These are phyloP conservation scores for Sphaerostilbella broomeana DNA, from an alignment of 2,329 filamentous ascomycete species.

Conservation along the genomic window DNA sequence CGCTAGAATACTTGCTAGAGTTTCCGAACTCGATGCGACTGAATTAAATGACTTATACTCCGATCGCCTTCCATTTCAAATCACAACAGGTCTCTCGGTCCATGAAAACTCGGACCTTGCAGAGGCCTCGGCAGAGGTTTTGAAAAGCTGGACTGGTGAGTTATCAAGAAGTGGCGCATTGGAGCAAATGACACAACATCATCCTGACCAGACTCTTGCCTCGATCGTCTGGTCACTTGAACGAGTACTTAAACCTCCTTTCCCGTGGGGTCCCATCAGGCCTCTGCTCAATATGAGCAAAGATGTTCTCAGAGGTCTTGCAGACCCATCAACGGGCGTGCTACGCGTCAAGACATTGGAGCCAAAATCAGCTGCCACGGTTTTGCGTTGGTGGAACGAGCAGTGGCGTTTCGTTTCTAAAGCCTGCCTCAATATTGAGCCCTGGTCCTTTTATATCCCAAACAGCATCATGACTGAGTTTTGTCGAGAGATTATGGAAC, in stretches of 20 bases:
- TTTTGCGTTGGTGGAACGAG: conserved; percentile 74
- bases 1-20: conserved; percentile 66
- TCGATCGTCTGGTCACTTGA: conserved; percentile 39
- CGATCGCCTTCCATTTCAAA: conserved; percentile 60
- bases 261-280: conserved; percentile 51
- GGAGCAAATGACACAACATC: conserved; percentile 33
- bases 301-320: conserved; percentile 51
- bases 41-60: conserved; percentile 66
- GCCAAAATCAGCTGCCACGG: conserved; percentile 54
- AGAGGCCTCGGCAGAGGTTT: conserved; percentile 70
- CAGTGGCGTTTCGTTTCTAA: conserved; percentile 77
- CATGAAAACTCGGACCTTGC: conserved; percentile 74
- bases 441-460: conserved; percentile 71
- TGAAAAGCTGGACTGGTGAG: conserved; percentile 76
- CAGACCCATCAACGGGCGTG: conserved; percentile 50
- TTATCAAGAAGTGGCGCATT: conserved; percentile 36
- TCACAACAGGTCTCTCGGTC: conserved; percentile 72
- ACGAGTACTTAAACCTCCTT: conserved; percentile 28
- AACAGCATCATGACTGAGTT: conserved; percentile 82
- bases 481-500: conserved; percentile 90
- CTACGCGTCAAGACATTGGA: conserved; percentile 51
- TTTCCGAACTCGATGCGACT: conserved; percentile 66
- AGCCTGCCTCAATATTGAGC: conserved; percentile 76
- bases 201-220: conserved; percentile 34
- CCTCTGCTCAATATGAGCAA: conserved; percentile 51